Percentiles rank a stretch among this genome's conserved stretches.
These are phyloP conservation scores for Astragalus glycyphyllos DNA, from an alignment of 306 rosid genomes.

Conservation along the genomic window DNA sequence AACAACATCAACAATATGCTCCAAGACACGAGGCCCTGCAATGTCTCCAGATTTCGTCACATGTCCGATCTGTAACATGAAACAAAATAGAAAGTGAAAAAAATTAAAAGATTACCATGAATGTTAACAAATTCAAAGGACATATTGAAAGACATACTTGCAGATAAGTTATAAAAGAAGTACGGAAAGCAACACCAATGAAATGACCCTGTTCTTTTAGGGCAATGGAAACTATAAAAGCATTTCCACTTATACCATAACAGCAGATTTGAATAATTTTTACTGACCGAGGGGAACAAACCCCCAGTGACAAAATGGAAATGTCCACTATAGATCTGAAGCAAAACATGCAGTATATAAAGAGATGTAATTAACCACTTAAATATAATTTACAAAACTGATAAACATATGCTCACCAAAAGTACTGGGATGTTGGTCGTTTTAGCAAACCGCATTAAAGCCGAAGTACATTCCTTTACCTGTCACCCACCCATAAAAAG, in stretches of 20 bases:
- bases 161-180: conserved; percentile 28
- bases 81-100: conserved; percentile 27
- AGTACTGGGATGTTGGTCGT: conserved; percentile 74
- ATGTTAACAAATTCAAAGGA: conserved; percentile 30
- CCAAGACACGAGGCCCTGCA: conserved; percentile 95
- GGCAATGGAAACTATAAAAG: conserved; percentile 1
- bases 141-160: conserved; percentile 26
- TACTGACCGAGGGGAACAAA: conserved; percentile 2
- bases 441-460: conserved; percentile 88
- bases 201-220: conserved; percentile 19
- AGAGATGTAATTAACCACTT: conserved; percentile 3
- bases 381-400: conserved; percentile 8
- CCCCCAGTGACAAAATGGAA: conserved; percentile 25
- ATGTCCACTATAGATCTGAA: conserved; percentile 3
- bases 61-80: conserved; percentile 77
- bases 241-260: conserved; percentile 24
- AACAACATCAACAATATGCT: conserved; percentile 93
- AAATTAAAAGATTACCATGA: conserved; percentile 7
- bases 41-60: conserved; percentile 91
- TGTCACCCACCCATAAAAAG: conserved; percentile 46
- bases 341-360: conserved; percentile 1
- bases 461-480: conserved; percentile 93
- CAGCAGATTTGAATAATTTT: conserved; percentile 8
- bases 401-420: conserved; percentile 61
- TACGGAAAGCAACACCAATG: conserved; percentile 28